A percentile compares a stretch with the other conserved stretches of the same genome.
Conservation (phyloP, 257 asterid species). For the Solanum bulbocastanum region DNA sequence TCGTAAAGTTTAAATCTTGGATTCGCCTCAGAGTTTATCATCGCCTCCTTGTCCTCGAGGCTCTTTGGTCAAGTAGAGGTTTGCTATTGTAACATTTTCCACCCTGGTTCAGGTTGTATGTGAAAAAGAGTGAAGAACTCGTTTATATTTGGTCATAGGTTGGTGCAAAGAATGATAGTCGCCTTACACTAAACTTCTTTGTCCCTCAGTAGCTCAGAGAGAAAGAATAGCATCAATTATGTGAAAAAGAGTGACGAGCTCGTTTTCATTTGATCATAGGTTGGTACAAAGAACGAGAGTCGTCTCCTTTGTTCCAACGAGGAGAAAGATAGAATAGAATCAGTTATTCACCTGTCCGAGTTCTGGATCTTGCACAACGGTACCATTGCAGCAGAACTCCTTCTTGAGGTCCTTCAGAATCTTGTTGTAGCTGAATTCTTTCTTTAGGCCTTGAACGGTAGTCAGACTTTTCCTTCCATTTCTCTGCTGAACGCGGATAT, state of each 20-base stretch:
- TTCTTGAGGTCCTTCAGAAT: background rate
- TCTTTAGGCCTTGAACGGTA: constrained; percentile 7
- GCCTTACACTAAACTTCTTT: background rate
- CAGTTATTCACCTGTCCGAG: background rate
- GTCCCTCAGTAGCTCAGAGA: background rate
- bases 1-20: background rate
- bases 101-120: background rate
- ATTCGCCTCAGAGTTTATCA: background rate
- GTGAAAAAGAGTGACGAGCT: background rate
- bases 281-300: background rate
- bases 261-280: background rate
- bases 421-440: constrained; percentile 3
- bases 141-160: background rate
- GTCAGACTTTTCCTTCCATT: constrained; percentile 10
- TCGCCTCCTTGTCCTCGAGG: background rate
- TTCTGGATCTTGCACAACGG: constrained; percentile 2
- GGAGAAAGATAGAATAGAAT: background rate
- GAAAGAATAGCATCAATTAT: background rate
- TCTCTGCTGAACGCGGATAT: constrained; percentile 4
- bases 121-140: background rate
- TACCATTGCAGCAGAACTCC: constrained; percentile 2
- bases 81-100: background rate
- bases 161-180: background rate
- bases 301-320: background rate
- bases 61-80: background rate